These are phyloP conservation scores for Hysterangium stoloniferum DNA, from an alignment of 768 basidiomycete species.

Conservation along the genomic window DNA sequence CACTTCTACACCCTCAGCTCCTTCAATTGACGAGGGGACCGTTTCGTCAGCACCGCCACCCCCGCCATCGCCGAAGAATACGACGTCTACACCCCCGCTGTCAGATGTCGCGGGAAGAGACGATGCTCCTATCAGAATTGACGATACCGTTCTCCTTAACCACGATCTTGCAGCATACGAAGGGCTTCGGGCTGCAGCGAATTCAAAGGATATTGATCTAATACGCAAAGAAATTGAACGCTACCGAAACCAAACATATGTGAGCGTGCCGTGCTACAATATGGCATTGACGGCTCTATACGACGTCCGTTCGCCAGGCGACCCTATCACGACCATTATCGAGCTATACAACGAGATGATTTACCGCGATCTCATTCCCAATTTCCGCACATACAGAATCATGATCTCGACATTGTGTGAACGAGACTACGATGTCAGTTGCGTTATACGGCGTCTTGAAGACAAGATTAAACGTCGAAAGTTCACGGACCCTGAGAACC, in stretches of 20 bases:
- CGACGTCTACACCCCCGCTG: slow-evolving; percentile 13
- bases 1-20: slow-evolving; percentile 14
- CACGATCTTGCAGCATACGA: background rate
- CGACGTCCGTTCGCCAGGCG: slow-evolving; percentile 37
- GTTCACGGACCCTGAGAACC: slow-evolving; percentile 22
- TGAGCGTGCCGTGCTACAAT: slow-evolving; percentile 51
- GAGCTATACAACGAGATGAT: slow-evolving; percentile 72
- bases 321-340: slow-evolving; percentile 48
- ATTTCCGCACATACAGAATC: slow-evolving; percentile 48
- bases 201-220: background rate
- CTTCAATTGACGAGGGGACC: background rate
- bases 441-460: slow-evolving; percentile 36
- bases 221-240: slow-evolving; percentile 1
- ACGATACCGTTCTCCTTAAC: background rate
- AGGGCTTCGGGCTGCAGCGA: background rate
- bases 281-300: slow-evolving; percentile 48
- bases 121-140: background rate
- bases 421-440: slow-evolving; percentile 59
- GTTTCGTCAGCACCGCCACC: slow-evolving; percentile 6
- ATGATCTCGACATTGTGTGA: slow-evolving; percentile 56
- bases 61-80: slow-evolving; percentile 13
- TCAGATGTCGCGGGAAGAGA: background rate
- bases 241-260: slow-evolving; percentile 4
- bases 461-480: slow-evolving; percentile 31
- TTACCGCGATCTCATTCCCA: slow-evolving; percentile 51